Evolutionary conservation across 768 basidiomycete genomes (phyloP), one percentile per base, ranked within the genome.

Genomic region (Xanthoconium stramineum): DNA sequence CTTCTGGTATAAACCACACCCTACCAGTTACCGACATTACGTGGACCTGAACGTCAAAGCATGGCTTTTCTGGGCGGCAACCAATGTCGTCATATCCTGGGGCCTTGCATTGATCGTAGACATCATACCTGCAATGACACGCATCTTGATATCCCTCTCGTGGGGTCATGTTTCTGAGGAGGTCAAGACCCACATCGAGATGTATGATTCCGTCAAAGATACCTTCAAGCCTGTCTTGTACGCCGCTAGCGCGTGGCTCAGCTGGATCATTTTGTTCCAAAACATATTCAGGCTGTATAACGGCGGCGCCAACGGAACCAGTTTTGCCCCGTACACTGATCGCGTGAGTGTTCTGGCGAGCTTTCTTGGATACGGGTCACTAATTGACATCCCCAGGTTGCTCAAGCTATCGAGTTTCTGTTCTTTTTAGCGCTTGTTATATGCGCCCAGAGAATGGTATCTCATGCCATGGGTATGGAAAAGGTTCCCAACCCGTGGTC

Each of bases 41-140:
- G 78, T 89, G 58, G 79, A 79, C 52, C 79, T 84, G 58, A 91
- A 86, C 66, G 69, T 87, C 44, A 76, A 86, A 67, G 85, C 87
- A 4, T 92, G 89, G 89, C 75, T 91, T 3, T 89, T 88, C 70
- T 92, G 89, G 88, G 83, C 82, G 8, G 90, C 89, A 6, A 80
- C 86, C 38, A 91, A 92, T 68, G 74, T 91, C 50, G 74, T 88
- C 55, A 78, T 90, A 50, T 90, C 89, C 3, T 92, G 89, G 89
- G 86, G 78, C 58, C 82, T 92, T 35, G 90, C 86, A 19, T 74
- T 89, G 72, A 72, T 86, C 56, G 74, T 90, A 61, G 86, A 91
- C 66, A 70, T 91, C 51, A 70, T 89, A 50, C 89, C 89, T 12
- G 73, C 78, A 42, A 47, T 85, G 49, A 61, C 76, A 49, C 81